Percentiles rank a stretch among this genome's conserved stretches.
phyloP scores from a whole-genome alignment of 2,329 filamentous ascomycete genomes.

The Mycosphaerella sp. region DNA sequence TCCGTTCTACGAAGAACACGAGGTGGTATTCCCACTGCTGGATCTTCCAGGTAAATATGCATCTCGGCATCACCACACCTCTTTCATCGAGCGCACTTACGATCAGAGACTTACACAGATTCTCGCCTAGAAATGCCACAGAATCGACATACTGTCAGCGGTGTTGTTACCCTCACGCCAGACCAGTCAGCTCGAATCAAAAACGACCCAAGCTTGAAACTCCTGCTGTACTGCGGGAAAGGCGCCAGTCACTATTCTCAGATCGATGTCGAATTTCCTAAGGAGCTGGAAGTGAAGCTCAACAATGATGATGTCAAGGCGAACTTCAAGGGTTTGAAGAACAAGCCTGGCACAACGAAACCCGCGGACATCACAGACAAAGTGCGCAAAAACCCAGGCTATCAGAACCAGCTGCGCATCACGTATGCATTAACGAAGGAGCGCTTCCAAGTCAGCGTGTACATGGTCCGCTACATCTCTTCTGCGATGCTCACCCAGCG shows the following conservation, averaged over 20 bases:
- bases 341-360: constrained; percentile 88
- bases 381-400: constrained; percentile 63
- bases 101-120: constrained; percentile 28
- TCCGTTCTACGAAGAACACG: constrained; percentile 73
- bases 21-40: constrained; percentile 58
- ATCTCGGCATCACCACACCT: background rate
- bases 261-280: constrained; percentile 76
- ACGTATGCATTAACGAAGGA: constrained; percentile 90
- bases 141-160: constrained; percentile 53
- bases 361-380: constrained; percentile 83
- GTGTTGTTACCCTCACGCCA: constrained; percentile 54
- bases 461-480: constrained; percentile 67
- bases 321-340: constrained; percentile 92
- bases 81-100: constrained; percentile 27
- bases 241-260: constrained; percentile 52
- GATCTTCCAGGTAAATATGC: constrained; percentile 63
- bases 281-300: constrained; percentile 86
- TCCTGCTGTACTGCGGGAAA: constrained; percentile 77
- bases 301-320: constrained; percentile 83
- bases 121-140: constrained; percentile 49
- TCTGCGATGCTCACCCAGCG: constrained; percentile 64
- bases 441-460: constrained; percentile 56
- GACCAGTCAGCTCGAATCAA: constrained; percentile 52
- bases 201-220: constrained; percentile 56
- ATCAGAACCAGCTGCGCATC: constrained; percentile 72